Evolutionary conservation across 2,329 filamentous ascomycete species (phyloP).

Genomic region (Fusarium citri): DNA sequence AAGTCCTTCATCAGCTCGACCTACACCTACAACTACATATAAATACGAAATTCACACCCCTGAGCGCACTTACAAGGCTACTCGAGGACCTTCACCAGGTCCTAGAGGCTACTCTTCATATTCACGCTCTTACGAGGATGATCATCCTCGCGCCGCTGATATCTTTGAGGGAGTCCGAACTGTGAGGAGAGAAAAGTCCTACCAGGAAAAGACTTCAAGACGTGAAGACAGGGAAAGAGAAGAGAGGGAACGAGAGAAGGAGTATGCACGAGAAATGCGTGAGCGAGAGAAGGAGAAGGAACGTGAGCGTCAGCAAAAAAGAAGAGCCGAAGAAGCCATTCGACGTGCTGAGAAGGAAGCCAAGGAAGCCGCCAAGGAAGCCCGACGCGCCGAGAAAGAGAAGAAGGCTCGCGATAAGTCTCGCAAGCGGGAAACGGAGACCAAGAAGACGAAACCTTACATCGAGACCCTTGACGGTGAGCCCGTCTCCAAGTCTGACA

Average conservation of each 20-base stretch:
- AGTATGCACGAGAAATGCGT: slow-evolving; percentile 39
- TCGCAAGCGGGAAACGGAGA: slow-evolving; percentile 52
- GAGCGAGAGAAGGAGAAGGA: slow-evolving; percentile 46
- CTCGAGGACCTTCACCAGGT: slow-evolving; percentile 45
- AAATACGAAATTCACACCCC: slow-evolving; percentile 63
- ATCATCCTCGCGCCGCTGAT: slow-evolving; percentile 53
- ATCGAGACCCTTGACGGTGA: slow-evolving; percentile 51
- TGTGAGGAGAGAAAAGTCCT: slow-evolving; percentile 60
- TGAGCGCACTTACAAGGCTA: slow-evolving; percentile 58
- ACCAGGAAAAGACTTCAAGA: slow-evolving; percentile 59
- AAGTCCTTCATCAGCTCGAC: slow-evolving; percentile 32
- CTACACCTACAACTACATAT: slow-evolving; percentile 52
- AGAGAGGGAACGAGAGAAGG: slow-evolving; percentile 46
- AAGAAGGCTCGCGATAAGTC: slow-evolving; percentile 56
- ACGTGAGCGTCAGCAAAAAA: slow-evolving; percentile 26
- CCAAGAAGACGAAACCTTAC: slow-evolving; percentile 53
- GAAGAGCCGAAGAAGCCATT: slow-evolving; percentile 21
- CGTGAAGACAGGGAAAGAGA: slow-evolving; percentile 55
- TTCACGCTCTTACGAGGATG: slow-evolving; percentile 60
- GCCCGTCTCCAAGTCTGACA: slow-evolving; percentile 44
- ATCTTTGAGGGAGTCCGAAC: slow-evolving; percentile 60
- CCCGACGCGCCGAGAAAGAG: slow-evolving; percentile 52
- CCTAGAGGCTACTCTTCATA: slow-evolving; percentile 51
- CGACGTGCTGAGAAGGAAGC: slow-evolving; percentile 46
- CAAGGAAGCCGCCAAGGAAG: slow-evolving; percentile 50